Evolutionary conservation across 1,284 basidiomycete species (phyloP).

Genomic region (Xerocomus cyaneibrunnescens): DNA sequence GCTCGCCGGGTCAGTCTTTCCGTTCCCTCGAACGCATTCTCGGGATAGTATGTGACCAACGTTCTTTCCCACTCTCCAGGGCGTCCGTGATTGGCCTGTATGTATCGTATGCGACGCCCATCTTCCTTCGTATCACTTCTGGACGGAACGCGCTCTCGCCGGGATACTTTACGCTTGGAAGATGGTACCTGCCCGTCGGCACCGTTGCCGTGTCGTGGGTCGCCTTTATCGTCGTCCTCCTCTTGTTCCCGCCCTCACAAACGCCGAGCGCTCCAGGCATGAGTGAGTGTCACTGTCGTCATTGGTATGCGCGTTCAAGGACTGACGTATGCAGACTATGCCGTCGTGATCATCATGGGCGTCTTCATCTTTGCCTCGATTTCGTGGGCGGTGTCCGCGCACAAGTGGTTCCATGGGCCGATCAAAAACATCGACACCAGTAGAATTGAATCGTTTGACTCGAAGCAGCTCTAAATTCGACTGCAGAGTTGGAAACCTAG

Average conservation of each 20-base stretch:
- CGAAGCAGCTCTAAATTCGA: constrained; percentile 14
- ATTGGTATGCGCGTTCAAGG: background rate
- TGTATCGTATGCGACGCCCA: constrained; percentile 62
- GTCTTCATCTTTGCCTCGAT: constrained; percentile 63
- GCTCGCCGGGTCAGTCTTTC: constrained; percentile 60
- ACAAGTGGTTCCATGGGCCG: constrained; percentile 70
- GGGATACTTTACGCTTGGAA: constrained; percentile 60
- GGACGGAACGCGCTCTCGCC: constrained; percentile 56
- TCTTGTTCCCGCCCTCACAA: constrained; percentile 57
- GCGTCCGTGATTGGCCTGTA: constrained; percentile 71
- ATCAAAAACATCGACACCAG: constrained; percentile 49
- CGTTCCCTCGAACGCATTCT: background rate
- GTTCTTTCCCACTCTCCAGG: constrained; percentile 35
- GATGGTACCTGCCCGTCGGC: constrained; percentile 60
- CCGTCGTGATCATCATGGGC: constrained; percentile 61
- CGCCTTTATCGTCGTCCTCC: constrained; percentile 56
- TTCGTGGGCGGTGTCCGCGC: constrained; percentile 67
- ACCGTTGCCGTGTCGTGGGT: constrained; percentile 65
- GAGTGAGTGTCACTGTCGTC: constrained; percentile 43
- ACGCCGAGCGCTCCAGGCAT: constrained; percentile 47
- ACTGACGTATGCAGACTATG: constrained; percentile 51
- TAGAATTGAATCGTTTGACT: constrained; percentile 11
- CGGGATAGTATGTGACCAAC: background rate
- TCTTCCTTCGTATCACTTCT: constrained; percentile 68
- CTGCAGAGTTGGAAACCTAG: background rate